Conservation (phyloP, 2,329 filamentous ascomycete species). For the Rutstroemia sydowiana region DNA sequence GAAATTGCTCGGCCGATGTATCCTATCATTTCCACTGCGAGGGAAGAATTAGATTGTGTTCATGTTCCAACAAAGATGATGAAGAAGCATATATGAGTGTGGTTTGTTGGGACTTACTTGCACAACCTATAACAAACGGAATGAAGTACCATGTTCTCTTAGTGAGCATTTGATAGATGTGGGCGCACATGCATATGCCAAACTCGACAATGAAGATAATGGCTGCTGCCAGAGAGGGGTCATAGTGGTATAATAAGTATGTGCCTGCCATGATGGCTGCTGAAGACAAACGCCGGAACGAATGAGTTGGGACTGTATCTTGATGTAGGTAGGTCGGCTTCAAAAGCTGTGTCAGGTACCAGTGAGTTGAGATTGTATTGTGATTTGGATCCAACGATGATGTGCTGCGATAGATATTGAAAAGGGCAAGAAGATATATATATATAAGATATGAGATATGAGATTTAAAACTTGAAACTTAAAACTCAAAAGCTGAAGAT, state of each 20-base stretch:
- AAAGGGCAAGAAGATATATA: too few species aligned
- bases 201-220: conserved; percentile 15
- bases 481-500: too few species aligned
- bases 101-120: neutral
- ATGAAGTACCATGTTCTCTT: conserved; percentile 25
- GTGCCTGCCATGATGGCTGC: neutral
- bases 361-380: too few species aligned
- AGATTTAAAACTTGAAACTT: too few species aligned
- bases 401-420: too few species aligned
- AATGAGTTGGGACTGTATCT: too few species aligned
- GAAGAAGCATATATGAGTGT: neutral
- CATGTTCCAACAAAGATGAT: too few species aligned
- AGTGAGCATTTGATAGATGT: conserved; percentile 13
- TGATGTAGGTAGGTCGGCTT: too few species aligned
- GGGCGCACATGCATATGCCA: conserved; percentile 6
- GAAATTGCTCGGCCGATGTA: conserved; percentile 28
- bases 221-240: conserved; percentile 15
- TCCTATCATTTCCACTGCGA: conserved; percentile 35
- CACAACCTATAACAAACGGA: conserved; percentile 26
- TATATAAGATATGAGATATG: too few species aligned
- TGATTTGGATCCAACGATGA: too few species aligned
- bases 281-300: neutral
- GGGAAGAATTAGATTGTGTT: conserved; percentile 19
- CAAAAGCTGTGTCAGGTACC: too few species aligned
- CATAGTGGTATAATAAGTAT: conserved; percentile 14